phyloP scores from a whole-genome alignment of 441 rosid species.

The Croton laevigatus region DNA sequence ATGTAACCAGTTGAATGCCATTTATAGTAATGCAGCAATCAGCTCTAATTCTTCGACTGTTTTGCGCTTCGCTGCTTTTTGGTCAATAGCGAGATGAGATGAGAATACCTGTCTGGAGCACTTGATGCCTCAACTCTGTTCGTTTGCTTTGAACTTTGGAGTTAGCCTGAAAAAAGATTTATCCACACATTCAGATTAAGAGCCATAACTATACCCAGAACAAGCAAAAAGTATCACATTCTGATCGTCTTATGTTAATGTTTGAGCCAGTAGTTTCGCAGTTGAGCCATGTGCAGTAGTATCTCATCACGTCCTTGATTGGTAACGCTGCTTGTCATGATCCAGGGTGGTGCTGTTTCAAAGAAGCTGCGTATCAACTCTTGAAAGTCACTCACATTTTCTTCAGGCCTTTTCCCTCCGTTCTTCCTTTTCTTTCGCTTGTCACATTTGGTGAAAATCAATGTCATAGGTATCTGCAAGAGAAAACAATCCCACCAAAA shows the following conservation, averaged over 20 bases:
- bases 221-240: neutral
- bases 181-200: neutral
- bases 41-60: neutral
- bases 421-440: slow-evolving; percentile 91
- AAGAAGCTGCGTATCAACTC: slow-evolving; percentile 74
- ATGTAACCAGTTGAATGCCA: neutral
- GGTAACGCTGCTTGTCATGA: slow-evolving; percentile 93
- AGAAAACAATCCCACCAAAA: neutral
- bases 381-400: slow-evolving; percentile 68
- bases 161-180: too few species aligned
- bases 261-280: slow-evolving; percentile 91
- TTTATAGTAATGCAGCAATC: too few species aligned
- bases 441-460: slow-evolving; percentile 90
- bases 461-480: slow-evolving; percentile 82
- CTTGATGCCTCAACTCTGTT: too few species aligned
- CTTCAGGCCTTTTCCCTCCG: slow-evolving; percentile 84
- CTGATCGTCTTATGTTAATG: slow-evolving; percentile 33
- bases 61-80: neutral
- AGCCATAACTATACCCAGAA: neutral
- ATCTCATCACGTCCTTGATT: slow-evolving; percentile 96
- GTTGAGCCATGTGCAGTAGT: slow-evolving; percentile 87
- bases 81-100: too few species aligned
- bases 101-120: too few species aligned
- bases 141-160: too few species aligned
- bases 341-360: slow-evolving; percentile 86